A percentile compares a stretch with the other conserved stretches of the same genome.
phyloP scores from a whole-genome alignment of 768 basidiomycete genomes.

The Sutorius australiensis region DNA sequence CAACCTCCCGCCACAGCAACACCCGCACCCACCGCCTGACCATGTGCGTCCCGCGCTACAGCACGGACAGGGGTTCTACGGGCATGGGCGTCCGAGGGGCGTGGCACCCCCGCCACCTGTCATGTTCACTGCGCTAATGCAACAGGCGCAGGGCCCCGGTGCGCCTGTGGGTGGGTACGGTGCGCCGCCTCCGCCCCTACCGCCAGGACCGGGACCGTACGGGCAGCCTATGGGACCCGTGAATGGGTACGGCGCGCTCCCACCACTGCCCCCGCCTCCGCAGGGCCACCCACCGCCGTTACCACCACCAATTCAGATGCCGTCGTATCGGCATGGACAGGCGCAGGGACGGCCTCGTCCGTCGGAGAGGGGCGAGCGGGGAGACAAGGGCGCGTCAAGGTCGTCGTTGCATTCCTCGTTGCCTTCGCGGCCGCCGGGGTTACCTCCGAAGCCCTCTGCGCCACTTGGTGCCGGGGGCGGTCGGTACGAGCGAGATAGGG shows the following conservation, averaged over 20 bases:
- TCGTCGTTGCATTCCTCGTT: conserved; percentile 17
- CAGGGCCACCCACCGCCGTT: conserved; percentile 20
- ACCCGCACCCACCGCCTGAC: conserved; percentile 27
- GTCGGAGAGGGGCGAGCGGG: conserved; percentile 15
- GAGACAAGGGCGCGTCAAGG: conserved; percentile 7
- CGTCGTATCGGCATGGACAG: conserved; percentile 11
- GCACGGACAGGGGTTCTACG: conserved; percentile 26
- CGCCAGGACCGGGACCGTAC: conserved; percentile 6
- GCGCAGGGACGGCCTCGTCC: conserved; percentile 12
- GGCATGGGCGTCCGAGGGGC: conserved; percentile 29
- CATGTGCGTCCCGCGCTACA: conserved; percentile 34
- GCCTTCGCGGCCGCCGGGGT: conserved; percentile 16
- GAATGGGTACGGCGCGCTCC: conserved; percentile 18
- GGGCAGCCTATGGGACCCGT: conserved; percentile 6
- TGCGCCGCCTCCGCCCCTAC: not conserved
- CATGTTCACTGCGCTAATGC: conserved; percentile 31
- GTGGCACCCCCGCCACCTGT: conserved; percentile 27
- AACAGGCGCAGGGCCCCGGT: conserved; percentile 15
- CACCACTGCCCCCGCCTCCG: conserved; percentile 5
- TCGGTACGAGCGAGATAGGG: conserved; percentile 20
- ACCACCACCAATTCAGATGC: conserved; percentile 14
- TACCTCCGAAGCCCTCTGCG: conserved; percentile 19
- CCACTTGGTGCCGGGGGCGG: conserved; percentile 12
- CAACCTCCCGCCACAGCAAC: conserved; percentile 28
- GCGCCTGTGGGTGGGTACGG: conserved; percentile 14